phyloP scores from a whole-genome alignment of 257 asterid species.

The Nicotiana noctiflora region DNA sequence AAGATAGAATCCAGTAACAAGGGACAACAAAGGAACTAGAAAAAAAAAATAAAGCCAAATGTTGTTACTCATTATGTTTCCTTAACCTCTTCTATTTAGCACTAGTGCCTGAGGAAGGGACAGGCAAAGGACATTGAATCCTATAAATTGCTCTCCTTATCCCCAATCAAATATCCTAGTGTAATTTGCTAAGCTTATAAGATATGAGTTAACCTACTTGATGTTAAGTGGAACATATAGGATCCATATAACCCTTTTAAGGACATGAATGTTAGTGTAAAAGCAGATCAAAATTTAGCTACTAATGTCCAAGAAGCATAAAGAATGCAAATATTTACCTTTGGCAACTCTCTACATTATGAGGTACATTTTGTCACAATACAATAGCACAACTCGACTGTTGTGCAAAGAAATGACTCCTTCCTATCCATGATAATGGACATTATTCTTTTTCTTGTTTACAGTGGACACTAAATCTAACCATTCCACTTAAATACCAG shows the following conservation, averaged over 20 bases:
- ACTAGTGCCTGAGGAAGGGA: neutral
- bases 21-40: neutral
- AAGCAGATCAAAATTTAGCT: neutral
- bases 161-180: neutral
- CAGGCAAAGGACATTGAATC: neutral
- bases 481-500: neutral
- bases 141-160: neutral
- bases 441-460: neutral
- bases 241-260: neutral
- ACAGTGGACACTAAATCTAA: neutral
- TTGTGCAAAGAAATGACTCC: neutral
- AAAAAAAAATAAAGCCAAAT: neutral
- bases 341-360: neutral
- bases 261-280: neutral
- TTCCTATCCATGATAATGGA: neutral
- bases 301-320: neutral
- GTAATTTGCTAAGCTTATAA: neutral
- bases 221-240: neutral
- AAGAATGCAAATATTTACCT: neutral
- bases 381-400: neutral
- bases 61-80: neutral
- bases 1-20: neutral
- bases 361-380: neutral
- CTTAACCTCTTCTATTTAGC: neutral
- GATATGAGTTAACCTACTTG: neutral